Base-by-base conservation (phyloP, 2,329 filamentous ascomycete species). In the Dothistroma septosporum region DNA sequence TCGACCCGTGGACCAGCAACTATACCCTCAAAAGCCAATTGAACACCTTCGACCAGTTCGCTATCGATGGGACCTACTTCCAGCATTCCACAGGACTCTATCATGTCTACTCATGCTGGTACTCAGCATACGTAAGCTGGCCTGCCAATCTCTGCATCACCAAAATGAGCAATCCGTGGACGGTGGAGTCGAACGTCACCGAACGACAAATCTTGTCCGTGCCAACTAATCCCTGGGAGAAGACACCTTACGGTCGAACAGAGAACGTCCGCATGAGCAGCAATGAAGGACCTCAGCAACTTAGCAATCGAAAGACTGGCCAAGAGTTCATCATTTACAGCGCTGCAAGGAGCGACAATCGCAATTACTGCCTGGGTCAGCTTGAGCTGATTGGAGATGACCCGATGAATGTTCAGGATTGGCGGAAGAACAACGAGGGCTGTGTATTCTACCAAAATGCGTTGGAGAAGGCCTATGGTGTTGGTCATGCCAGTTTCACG, bases 21-120 rank as follows among this genome's bases (percentile, higher is more conserved):
- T 83, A 78, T 66, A 74, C 71, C 3, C 72, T 78, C 69, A 80
- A 81, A 57, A 66, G 75, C 44, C 72, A 80, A 64, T 73, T 83
- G 19, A 72, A 82, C 64, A 82, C 80, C 0, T 82, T 76, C 64
- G 75, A 82, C 62, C 80, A 83, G 61, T 83, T 83, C 64, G 79
- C 80, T 22, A 82, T 83, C 61, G 80, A 83, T 58, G 80, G 80
- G 0, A 83, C 80, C 0, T 83, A 82, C 69, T 81, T 82, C 67
- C 72, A 75, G 59, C 76, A 82, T 66, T 65, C 64, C 1, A 70
- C 72, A 6, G 72, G 73, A 0, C 68, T 77, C 1, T 77, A 77
- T 63, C 76, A 78, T 61, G 69, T 78, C 64, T 78, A 78, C 62
- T 73, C 70, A 21, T 78, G 76, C 66, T 77, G 76, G 72, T 74